Evolutionary conservation across 2,329 filamentous ascomycete species (phyloP).

Genomic region (Harringtonia lauricola): DNA sequence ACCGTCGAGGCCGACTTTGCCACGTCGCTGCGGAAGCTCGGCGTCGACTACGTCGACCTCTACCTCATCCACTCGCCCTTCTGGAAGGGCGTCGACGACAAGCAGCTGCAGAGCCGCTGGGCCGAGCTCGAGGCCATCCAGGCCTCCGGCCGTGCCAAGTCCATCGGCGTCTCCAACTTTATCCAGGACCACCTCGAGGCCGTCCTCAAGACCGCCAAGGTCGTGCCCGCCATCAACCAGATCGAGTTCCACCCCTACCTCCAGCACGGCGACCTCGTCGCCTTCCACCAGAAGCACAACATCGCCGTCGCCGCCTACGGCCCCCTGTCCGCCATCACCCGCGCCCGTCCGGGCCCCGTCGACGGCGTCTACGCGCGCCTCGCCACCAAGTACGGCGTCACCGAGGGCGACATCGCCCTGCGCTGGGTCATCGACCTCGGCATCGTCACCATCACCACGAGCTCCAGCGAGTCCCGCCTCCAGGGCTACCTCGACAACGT

Average conservation of each 20-base stretch:
- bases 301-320: conserved; percentile 47
- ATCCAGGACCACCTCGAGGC: conserved; percentile 41
- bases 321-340: conserved; percentile 40
- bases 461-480: conserved; percentile 44
- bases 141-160: conserved; percentile 50
- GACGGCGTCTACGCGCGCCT: conserved; percentile 38
- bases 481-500: conserved; percentile 40
- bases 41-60: conserved; percentile 60
- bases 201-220: conserved; percentile 45
- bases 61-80: conserved; percentile 54
- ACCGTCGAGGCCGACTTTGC: conserved; percentile 40
- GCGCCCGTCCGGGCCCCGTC: conserved; percentile 40
- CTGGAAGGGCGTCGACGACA: conserved; percentile 33
- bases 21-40: conserved; percentile 52
- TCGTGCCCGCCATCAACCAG: conserved; percentile 64
- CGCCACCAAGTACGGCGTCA: conserved; percentile 47
- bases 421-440: conserved; percentile 51
- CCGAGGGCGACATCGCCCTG: conserved; percentile 42
- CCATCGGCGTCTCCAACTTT: conserved; percentile 75
- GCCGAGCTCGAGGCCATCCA: conserved; percentile 54
- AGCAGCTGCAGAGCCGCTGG: conserved; percentile 48
- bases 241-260: conserved; percentile 73
- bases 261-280: conserved; percentile 49
- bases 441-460: conserved; percentile 48
- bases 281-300: conserved; percentile 43